Base-by-base conservation (phyloP, 495 filamentous ascomycete species). In the Annulohypoxylon bovei region DNA sequence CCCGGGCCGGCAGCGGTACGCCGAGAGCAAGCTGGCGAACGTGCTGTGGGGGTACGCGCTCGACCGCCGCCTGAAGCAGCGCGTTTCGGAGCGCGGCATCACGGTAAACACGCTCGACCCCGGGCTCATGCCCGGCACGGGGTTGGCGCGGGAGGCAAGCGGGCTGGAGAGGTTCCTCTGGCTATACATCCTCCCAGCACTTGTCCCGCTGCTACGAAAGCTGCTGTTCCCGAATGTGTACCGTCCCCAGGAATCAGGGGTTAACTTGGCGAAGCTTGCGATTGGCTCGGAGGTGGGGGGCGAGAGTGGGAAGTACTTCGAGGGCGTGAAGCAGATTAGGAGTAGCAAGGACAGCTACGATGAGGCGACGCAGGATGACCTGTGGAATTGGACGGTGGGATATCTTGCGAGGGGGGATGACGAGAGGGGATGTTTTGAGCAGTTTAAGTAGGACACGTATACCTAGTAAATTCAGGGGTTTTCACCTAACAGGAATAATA, bases 21-120 rank as follows among this genome's bases (percentile, higher is more conserved):
- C 80, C 3, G 84, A 91, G 27, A 83, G 82, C 67, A 94, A 94
- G 79, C 84, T 92, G 0, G 88, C 90, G 6, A 93, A 92, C 73
- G 82, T 92, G n/a, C 78, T 93, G 1, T 90, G 82, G 81, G 73
- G 71, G 8, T 83, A 84, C 63, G 81, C 82, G 1, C 68, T 85
- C 11, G 54, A 80, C 9, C 62, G 70, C 7, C 77, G 77, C 6
- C 74, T 84, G 6, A 33, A 57, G 6, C 33, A 71, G 20, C 70
- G 66, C 30, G 59, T 58, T 9, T 35, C 62, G 6, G 70, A 70
- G 6, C 68, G 70, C 6, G 66, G 74, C 1, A 80, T 80, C 67
- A 79, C 79, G 0, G 81, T 83, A 0, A 72, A 61, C 8, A 70
- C 78, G 0, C 79, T 82, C 42, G 79, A 86, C 67, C 84, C 84